A percentile compares a stretch with the other conserved stretches of the same genome.
Conservation (phyloP, 1,284 basidiomycete genomes). For the Trametes versicolor region DNA sequence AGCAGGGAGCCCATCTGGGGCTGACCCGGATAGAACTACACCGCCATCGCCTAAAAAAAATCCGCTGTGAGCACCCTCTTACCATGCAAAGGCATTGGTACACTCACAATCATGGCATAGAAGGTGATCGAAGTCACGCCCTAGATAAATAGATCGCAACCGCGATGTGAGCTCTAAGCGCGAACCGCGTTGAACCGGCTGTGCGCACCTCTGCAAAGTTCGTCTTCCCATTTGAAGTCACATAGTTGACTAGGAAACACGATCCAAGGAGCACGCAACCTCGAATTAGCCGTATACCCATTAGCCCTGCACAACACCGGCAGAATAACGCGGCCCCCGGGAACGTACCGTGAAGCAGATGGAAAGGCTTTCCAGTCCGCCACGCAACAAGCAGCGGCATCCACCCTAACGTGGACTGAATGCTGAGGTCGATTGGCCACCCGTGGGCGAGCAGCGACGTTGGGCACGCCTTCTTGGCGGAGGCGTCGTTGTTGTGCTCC, state of each 20-base stretch:
- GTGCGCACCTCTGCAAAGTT: conserved; percentile 61
- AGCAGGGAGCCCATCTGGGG: neutral
- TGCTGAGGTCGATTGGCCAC: conserved; percentile 53
- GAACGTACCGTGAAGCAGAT: conserved; percentile 51
- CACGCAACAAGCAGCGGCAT: conserved; percentile 51
- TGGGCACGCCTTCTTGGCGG: too few relatives aligned
- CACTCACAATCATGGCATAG: conserved; percentile 66
- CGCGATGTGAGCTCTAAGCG: neutral
- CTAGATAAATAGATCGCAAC: conserved; percentile 44
- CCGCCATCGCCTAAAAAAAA: neutral
- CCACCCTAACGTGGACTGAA: conserved; percentile 54
- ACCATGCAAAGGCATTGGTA: neutral
- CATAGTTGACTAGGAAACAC: conserved; percentile 77
- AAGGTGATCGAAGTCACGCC: conserved; percentile 68
- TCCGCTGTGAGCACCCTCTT: neutral
- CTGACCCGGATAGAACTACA: conserved; percentile 3
- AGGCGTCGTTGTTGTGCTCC: too few relatives aligned
- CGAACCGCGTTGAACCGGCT: too few relatives aligned
- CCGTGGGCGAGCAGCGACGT: conserved; percentile 44
- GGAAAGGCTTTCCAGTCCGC: conserved; percentile 48
- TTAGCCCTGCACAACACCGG: neutral
- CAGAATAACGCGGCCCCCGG: too few relatives aligned
- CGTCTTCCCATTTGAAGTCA: conserved; percentile 74
- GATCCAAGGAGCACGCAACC: conserved; percentile 66
- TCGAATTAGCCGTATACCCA: conserved; percentile 55